Percentiles rank a stretch among this genome's conserved stretches.
phyloP scores from a whole-genome alignment of 1,284 basidiomycete species.

The Ustilago loliicola region DNA sequence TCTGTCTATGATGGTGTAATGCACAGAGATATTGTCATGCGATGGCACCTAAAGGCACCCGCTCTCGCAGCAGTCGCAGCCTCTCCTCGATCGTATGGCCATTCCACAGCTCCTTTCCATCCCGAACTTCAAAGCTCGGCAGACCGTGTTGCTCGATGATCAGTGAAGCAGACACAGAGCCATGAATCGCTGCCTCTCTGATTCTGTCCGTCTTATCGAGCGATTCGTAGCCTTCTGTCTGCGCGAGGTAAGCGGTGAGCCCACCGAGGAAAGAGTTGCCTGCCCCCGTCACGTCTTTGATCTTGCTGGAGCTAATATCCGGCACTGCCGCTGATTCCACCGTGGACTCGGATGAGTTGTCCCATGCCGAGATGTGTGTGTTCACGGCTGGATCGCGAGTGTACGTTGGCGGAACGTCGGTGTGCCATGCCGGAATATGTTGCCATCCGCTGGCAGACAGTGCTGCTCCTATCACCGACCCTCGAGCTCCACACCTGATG shows the following conservation, averaged over 20 bases:
- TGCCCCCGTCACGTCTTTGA: conserved; percentile 58
- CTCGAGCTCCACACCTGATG: conserved; percentile 54
- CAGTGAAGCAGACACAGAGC: conserved; percentile 52
- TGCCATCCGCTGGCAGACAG: conserved; percentile 20
- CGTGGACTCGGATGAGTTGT: background rate
- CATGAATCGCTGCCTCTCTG: conserved; percentile 45
- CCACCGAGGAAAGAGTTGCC: conserved; percentile 60
- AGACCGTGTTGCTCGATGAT: conserved; percentile 57
- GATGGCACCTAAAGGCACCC: background rate
- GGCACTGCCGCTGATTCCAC: background rate
- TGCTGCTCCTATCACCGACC: conserved; percentile 44
- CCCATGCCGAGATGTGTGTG: background rate
- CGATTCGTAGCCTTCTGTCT: conserved; percentile 11
- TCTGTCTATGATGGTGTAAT: background rate
- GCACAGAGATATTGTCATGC: background rate
- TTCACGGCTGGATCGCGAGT: background rate
- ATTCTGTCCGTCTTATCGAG: conserved; percentile 11
- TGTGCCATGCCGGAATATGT: conserved; percentile 50
- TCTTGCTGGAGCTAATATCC: conserved; percentile 15
- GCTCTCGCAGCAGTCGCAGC: conserved; percentile 5
- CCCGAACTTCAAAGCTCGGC: conserved; percentile 31
- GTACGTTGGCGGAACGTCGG: background rate
- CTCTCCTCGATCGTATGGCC: conserved; percentile 16
- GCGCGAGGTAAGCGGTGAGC: conserved; percentile 39
- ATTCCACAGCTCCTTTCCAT: conserved; percentile 48